Evolutionary conservation across 2,329 filamentous ascomycete species (phyloP).

Genomic region (Chalaropsis ovoidea): DNA sequence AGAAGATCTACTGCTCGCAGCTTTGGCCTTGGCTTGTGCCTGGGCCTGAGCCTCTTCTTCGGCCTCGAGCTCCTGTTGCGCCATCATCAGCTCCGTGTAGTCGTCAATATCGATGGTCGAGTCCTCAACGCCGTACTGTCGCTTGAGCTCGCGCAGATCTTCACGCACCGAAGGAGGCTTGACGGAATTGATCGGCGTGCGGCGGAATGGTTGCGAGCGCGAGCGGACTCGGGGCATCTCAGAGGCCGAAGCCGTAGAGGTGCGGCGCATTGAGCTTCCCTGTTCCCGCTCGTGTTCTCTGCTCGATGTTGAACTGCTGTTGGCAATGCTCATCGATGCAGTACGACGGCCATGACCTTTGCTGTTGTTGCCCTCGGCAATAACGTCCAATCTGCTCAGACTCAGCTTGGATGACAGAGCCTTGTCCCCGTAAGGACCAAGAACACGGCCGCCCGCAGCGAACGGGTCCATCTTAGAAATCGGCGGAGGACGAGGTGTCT

Average conservation of each 20-base stretch:
- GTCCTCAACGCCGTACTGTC: slow-evolving; percentile 46
- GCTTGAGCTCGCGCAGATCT: slow-evolving; percentile 45
- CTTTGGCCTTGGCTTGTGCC: not conserved
- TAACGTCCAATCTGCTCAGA: slow-evolving; percentile 20
- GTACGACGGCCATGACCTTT: slow-evolving; percentile 21
- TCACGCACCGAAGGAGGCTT: slow-evolving; percentile 46
- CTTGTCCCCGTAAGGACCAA: not conserved
- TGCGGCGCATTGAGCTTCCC: not conserved
- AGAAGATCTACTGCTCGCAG: not conserved
- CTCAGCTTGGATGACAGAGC: slow-evolving; percentile 19
- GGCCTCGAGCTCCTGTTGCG: not conserved
- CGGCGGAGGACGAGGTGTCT: slow-evolving; percentile 19
- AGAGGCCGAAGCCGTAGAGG: not conserved
- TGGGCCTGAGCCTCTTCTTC: slow-evolving; percentile 7
- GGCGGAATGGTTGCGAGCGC: slow-evolving; percentile 30
- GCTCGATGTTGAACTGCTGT: not conserved
- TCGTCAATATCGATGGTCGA: slow-evolving; percentile 46
- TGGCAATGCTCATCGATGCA: slow-evolving; percentile 18
- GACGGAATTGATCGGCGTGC: slow-evolving; percentile 45
- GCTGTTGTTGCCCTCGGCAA: slow-evolving; percentile 16
- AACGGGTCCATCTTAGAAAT: slow-evolving; percentile 18
- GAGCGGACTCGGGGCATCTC: slow-evolving; percentile 15
- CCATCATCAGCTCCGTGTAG: slow-evolving; percentile 40
- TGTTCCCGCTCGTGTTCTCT: not conserved
- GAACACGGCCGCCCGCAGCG: no score